phyloP scores from a whole-genome alignment of 768 basidiomycete species.

The Gyrodon lividus region DNA sequence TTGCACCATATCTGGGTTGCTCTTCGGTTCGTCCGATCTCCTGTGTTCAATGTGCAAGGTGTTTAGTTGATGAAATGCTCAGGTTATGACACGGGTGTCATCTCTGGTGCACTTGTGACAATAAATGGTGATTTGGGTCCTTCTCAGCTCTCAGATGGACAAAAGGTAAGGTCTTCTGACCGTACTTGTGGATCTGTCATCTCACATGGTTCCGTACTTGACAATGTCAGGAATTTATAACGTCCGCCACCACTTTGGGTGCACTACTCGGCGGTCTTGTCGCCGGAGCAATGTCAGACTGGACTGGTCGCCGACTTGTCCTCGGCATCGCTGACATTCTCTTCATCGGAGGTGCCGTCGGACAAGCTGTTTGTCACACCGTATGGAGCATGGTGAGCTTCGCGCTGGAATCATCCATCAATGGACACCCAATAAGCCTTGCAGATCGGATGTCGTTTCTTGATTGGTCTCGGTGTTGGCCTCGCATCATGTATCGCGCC shows the following conservation, averaged over 20 bases:
- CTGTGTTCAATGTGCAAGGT: background rate
- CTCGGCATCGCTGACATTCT: conserved; percentile 67
- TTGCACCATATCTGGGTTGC: conserved; percentile 72
- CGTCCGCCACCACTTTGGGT: conserved; percentile 74
- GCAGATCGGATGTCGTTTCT: conserved; percentile 68
- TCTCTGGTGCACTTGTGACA: conserved; percentile 77
- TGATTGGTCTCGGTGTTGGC: conserved; percentile 74
- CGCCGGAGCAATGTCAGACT: conserved; percentile 69
- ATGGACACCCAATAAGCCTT: background rate
- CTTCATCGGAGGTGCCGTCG: conserved; percentile 73
- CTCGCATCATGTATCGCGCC: conserved; percentile 77
- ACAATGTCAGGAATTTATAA: conserved; percentile 81
- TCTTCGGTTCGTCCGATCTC: conserved; percentile 56
- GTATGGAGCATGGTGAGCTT: conserved; percentile 65
- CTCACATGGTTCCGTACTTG: background rate
- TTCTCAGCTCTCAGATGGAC: conserved; percentile 50
- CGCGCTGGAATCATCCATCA: background rate
- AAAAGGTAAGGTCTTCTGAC: conserved; percentile 48
- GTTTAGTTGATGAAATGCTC: conserved; percentile 1
- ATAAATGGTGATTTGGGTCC: conserved; percentile 69
- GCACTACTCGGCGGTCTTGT: conserved; percentile 73
- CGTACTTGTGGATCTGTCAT: background rate
- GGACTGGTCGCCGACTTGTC: conserved; percentile 64
- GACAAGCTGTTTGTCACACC: conserved; percentile 66
- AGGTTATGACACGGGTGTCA: conserved; percentile 83